These are phyloP conservation scores for Trichoderma gracile DNA, from an alignment of 2,329 filamentous ascomycete species.

Conservation along the genomic window DNA sequence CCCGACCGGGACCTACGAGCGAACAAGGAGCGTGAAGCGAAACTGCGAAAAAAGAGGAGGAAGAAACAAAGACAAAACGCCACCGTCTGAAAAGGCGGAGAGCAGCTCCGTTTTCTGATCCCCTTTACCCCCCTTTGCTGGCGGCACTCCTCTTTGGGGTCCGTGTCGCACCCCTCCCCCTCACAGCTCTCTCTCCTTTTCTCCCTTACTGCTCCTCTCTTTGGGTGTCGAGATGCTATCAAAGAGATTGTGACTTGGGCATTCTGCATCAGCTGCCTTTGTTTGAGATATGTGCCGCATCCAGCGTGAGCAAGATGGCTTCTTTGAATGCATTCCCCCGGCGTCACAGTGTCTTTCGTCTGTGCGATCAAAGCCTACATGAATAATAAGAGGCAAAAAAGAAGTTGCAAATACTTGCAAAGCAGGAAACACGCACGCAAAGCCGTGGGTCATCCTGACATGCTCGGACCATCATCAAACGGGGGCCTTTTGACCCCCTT, in stretches of 20 bases:
- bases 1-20: conserved; percentile 4
- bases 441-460: conserved; percentile 26
- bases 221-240: conserved; percentile 6
- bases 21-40: background rate
- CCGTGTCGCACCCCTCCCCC: background rate
- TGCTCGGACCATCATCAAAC: conserved; percentile 21
- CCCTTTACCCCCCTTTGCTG: background rate
- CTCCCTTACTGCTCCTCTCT: background rate
- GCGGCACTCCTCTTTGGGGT: background rate
- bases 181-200: background rate
- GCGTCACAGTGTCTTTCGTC: too few relatives aligned
- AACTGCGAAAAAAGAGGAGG: background rate
- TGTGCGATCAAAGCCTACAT: too few relatives aligned
- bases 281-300: background rate
- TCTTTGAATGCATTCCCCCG: too few relatives aligned
- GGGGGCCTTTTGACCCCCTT: conserved; percentile 13
- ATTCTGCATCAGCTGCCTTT: background rate
- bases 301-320: background rate
- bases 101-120: conserved; percentile 11
- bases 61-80: background rate
- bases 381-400: too few relatives aligned
- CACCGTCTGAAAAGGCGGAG: conserved; percentile 4
- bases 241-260: background rate
- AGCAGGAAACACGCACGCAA: background rate
- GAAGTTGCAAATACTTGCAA: background rate